Evolutionary conservation across 2,329 filamentous ascomycete species (phyloP).

Genomic region (Cladosporium velox): DNA sequence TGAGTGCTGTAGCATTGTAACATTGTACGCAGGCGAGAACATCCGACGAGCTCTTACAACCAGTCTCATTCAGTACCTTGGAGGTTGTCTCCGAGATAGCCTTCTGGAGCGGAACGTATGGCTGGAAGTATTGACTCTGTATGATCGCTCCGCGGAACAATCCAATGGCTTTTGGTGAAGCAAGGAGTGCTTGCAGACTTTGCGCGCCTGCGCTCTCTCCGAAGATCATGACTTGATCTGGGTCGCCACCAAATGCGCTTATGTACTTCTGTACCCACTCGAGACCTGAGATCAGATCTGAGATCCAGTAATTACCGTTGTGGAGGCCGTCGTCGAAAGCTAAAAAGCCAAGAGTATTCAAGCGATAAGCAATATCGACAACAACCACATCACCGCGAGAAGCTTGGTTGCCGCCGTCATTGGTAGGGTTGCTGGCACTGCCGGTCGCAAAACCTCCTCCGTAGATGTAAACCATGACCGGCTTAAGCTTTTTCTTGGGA

Average conservation of each 20-base stretch:
- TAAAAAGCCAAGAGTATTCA: slow-evolving; percentile 40
- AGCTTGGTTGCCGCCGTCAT: slow-evolving; percentile 49
- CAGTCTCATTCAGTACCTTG: no score
- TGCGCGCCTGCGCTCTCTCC: no score
- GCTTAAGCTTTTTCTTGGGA: slow-evolving; percentile 40
- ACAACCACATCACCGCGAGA: slow-evolving; percentile 49
- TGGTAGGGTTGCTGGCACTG: slow-evolving; percentile 47
- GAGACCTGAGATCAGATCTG: slow-evolving; percentile 35
- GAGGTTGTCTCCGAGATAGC: no score
- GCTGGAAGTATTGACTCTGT: no score
- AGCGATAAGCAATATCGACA: slow-evolving; percentile 48
- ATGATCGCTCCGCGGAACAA: no score
- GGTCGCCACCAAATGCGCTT: no score
- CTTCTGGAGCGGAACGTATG: no score
- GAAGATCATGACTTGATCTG: no score
- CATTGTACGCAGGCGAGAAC: slow-evolving; percentile 20
- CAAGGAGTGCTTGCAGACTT: no score
- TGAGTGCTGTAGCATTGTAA: slow-evolving; percentile 18
- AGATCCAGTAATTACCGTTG: slow-evolving; percentile 54
- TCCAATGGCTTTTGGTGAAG: no score
- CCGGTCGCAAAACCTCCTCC: slow-evolving; percentile 48
- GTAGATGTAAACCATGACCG: slow-evolving; percentile 52
- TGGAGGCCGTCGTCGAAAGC: slow-evolving; percentile 44
- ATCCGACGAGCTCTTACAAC: no score
- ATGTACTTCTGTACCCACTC: no score